Percentiles rank a stretch among this genome's conserved stretches.
These are phyloP conservation scores for Inonotus hispidus DNA, from an alignment of 1,284 basidiomycete species.

Conservation along the genomic window DNA sequence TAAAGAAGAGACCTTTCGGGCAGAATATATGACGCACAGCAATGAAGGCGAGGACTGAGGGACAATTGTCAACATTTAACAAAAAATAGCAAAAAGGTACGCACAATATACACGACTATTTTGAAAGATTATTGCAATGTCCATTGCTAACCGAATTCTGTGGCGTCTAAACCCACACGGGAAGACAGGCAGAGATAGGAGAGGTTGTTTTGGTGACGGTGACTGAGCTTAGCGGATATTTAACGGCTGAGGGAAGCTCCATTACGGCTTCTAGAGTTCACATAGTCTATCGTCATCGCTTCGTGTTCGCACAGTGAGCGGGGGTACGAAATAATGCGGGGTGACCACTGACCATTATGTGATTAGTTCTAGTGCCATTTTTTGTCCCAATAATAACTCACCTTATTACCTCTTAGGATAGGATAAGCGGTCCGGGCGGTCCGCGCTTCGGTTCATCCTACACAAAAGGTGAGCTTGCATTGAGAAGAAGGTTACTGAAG, in stretches of 20 bases:
- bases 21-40: constrained; percentile 25
- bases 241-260: neutral
- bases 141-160: neutral
- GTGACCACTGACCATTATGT: no score
- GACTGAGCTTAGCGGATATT: neutral
- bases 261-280: neutral
- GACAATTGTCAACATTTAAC: neutral
- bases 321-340: neutral
- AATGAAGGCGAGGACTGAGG: constrained; percentile 60
- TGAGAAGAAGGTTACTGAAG: no score
- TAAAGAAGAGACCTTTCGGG: neutral
- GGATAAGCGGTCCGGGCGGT: no score
- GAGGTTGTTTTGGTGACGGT: no score
- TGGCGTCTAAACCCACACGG: no score
- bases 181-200: no score
- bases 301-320: neutral
- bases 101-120: constrained; percentile 58
- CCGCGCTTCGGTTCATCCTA: no score
- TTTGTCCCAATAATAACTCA: no score
- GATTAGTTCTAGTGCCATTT: no score
- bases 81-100: constrained; percentile 21
- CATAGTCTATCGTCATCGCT: neutral
- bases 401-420: no score
- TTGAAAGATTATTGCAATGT: constrained; percentile 30
- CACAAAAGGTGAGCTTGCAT: no score